Base-by-base conservation (phyloP, 2,329 filamentous ascomycete species). In the Phyllosticta ampelicida region DNA sequence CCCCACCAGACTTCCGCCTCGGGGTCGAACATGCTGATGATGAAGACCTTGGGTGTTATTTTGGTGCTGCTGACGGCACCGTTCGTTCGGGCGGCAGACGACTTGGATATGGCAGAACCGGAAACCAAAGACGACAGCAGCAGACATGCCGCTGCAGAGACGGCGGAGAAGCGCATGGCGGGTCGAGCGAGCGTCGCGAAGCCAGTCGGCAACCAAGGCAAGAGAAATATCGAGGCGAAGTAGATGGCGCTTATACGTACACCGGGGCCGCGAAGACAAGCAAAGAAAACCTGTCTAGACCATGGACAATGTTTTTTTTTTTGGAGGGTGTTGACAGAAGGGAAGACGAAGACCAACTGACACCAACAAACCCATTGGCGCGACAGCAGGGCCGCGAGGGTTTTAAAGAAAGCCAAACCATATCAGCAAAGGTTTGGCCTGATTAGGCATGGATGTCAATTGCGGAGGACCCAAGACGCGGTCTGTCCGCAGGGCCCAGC, bases 21-120 rank as follows among this genome's bases (percentile, higher is more conserved):
- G 1, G 65, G 64, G 3, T 56, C 58, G 57, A 84, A 84, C 79
- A 85, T 82, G 62, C 78, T 82, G 61, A 86, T 74, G 60, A 86
- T 82, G 67, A 86, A 77, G 53, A 85, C 75, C 63, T 84, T 86
- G 9, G 83, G 83, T 21, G 77, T 68, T 58, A 83, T 76, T 51
- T 75, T 74, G 67, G 80, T 79, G 54, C 9, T 13, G 30, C 53
- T 23, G 20, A n/a, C n/a, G n/a, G n/a, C 19, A 11, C 2, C 48
- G 21, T 9, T 30, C 11, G 21, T 48, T 20, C 21, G 55, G 16
- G 28, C 50, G 28, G 23, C 54, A 55, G 57, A 30, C 52, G 30
- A n/a, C 26, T 28, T 16, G 3, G 26, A 48, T 13, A 54, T 4
- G 11, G 56, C 18, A 9, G 61, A 58, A 19, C 58, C 58, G 2